Conservation (phyloP, 2,329 filamentous ascomycete genomes). For the Fusarium subglutinans region DNA sequence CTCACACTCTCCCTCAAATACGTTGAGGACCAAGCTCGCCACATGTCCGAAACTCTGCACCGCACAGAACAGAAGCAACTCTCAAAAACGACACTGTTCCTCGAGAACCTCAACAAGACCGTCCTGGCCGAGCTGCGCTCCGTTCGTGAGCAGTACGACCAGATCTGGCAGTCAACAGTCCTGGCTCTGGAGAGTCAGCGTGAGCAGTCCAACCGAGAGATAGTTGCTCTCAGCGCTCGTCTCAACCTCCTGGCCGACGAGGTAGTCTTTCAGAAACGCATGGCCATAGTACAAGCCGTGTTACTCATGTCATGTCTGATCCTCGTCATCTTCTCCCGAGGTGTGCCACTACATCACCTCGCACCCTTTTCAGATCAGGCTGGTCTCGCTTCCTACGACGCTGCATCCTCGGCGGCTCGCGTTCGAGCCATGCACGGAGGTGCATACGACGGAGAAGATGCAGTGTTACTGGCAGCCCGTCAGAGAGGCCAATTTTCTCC, state of each 20-base stretch:
- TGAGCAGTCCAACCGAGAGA: constrained; percentile 83
- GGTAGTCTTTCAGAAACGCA: constrained; percentile 84
- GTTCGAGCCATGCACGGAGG: constrained; percentile 27
- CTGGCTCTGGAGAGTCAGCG: constrained; percentile 90
- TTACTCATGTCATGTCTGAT: constrained; percentile 87
- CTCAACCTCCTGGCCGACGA: constrained; percentile 94
- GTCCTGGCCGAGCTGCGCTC: constrained; percentile 82
- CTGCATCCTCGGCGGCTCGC: constrained; percentile 25
- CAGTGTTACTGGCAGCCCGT: constrained; percentile 3
- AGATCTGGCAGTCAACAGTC: constrained; percentile 95
- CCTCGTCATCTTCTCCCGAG: constrained; percentile 81
- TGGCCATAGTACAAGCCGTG: constrained; percentile 91
- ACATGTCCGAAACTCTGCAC: constrained; percentile 85
- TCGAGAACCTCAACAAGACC: constrained; percentile 86
- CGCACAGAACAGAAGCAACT: constrained; percentile 89
- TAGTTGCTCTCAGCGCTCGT: constrained; percentile 80
- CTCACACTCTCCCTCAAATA: constrained; percentile 93
- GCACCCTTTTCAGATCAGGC: constrained; percentile 44
- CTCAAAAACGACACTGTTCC: constrained; percentile 81
- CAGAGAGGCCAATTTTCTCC: constrained; percentile 21
- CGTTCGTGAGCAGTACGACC: constrained; percentile 88
- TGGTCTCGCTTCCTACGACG: constrained; percentile 33
- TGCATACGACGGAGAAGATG: constrained; percentile 9
- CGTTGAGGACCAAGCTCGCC: constrained; percentile 93
- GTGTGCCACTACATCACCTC: constrained; percentile 52